phyloP scores from a whole-genome alignment of 768 basidiomycete species.

The Lyophyllum semitale region DNA sequence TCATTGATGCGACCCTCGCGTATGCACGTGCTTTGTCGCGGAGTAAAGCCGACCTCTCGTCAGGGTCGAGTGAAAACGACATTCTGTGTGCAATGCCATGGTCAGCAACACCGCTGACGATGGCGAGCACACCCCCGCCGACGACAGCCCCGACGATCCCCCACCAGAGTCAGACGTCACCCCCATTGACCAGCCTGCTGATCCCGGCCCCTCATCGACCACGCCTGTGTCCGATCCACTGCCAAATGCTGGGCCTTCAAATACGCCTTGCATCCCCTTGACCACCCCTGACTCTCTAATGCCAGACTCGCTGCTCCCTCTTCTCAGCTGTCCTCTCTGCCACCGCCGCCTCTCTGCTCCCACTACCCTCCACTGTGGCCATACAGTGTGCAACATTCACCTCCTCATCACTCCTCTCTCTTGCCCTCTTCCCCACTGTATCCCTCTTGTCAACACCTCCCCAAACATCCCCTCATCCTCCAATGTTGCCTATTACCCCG shows the following conservation, averaged over 20 bases:
- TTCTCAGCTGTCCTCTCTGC: constrained; percentile 55
- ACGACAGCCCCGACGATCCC: not conserved
- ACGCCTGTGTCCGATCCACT: not conserved
- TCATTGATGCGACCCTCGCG: no score
- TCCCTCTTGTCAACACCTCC: constrained; percentile 19
- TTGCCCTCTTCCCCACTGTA: constrained; percentile 37
- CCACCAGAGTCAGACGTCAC: not conserved
- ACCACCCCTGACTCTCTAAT: not conserved
- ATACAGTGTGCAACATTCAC: constrained; percentile 75
- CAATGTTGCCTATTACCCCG: constrained; percentile 32
- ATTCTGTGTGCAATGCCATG: not conserved
- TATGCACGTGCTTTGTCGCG: no score
- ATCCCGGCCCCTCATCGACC: constrained; percentile 14
- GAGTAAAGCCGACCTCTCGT: not conserved
- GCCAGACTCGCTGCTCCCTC: constrained; percentile 18
- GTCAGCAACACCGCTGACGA: not conserved
- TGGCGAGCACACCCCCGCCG: not conserved
- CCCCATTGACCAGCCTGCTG: not conserved
- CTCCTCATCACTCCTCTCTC: constrained; percentile 18
- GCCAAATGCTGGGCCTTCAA: not conserved
- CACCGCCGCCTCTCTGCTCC: constrained; percentile 55
- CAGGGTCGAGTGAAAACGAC: not conserved
- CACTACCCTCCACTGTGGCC: constrained; percentile 81
- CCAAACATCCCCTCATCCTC: constrained; percentile 45
- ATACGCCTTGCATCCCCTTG: not conserved